Evolutionary conservation across 2,329 filamentous ascomycete genomes (phyloP), one percentile per base, ranked within the genome.

Genomic region (Beauveria pseudobassiana): DNA sequence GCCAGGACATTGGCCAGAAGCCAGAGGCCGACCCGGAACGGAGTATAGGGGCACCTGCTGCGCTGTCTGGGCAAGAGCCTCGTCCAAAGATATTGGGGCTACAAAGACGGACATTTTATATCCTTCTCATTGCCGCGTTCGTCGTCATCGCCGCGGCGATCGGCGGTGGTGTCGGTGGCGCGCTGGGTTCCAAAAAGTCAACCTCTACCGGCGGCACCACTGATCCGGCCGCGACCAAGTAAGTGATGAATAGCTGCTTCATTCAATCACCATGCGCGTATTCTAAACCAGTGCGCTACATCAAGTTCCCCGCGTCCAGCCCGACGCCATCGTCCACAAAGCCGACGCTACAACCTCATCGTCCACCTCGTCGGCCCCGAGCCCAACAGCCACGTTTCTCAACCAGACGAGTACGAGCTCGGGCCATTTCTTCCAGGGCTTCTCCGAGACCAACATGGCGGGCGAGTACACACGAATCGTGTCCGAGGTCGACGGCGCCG

Each of bases 361-460:
- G 9, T 43, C 59, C 5, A 42, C 60, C 20, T 49, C 58, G 6
- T 53, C 59, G 10, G 8, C 52, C 30, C n/a, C 53, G 9, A 52
- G 24, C 45, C 3, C 60, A 28, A 45, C 45, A 20, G 20, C 53
- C 2, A 64, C 62, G 0, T 67, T 70, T 61, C 64, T 70, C 64
- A 70, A 69, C 64, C 59, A 63, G 48, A 70, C 67, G 14, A 59
- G 43, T 8, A 65, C 66, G 0, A 34, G 28, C 18, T 50, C 53
- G 1, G 61, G 63, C 1, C 69, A 71, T 24, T 67, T 67, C 5
- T 75, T 75, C 67, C 73, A 75, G 57, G 72, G 63, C 8, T 75
- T 69, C 52, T 66, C 68, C 1, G 62, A 63, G 7, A 1, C 49
- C 3, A 64, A 70, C 46, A 73, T 67, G 62, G 30, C 16, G 2